Evolutionary conservation across 371 early-diverging fungal species (phyloP), one percentile per base, ranked within the genome.

Genomic region (Quaeritorhiza haematococci): DNA sequence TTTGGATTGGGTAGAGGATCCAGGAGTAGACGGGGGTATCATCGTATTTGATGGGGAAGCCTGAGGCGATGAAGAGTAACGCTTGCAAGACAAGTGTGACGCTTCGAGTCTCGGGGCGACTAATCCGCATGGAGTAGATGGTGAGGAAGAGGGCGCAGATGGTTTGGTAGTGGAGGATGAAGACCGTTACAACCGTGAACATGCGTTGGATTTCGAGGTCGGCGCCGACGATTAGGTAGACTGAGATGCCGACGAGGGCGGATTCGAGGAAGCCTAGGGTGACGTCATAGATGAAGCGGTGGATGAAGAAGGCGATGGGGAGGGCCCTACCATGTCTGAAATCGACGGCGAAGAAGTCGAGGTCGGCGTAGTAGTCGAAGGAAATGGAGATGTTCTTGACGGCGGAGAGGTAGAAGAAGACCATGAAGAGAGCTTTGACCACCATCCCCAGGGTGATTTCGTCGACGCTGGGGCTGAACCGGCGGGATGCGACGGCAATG

Each of bases 341-440:
- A 47, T 67, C 67, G 34, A 51, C 59, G 55, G 59, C 49, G 32
- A 50, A 63, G 1, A 67, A 47, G 44, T 67, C 67, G 33, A 59
- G 55, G 49, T 67, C 67, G n/a, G 53, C 59, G 53, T 67, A 67
- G 46, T 57, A 67, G 55, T 67, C 67, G 49, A 67, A 67, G 19
- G 63, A 63, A 55, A 67, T 59, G 46, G 33, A 44, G 33, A 67
- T 60, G 35, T 67, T 67, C 49, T 67, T 62, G 30, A 67, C 49
- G 2, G 67, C 67, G 2, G 62, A 54, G 1, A 66, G 53, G 19
- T 17, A 28, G 13, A 26, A 45, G 49, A 21, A 35, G 59, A 59
- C 64, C 17, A 66, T 27, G 19, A 62, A 58, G 13, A 66, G 42
- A 8, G 62, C 67, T 32, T 66, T 66, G 43, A 62, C 62, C 42